Evolutionary conservation across 345 rosid species (phyloP).

Genomic region (Microcos paniculata): DNA sequence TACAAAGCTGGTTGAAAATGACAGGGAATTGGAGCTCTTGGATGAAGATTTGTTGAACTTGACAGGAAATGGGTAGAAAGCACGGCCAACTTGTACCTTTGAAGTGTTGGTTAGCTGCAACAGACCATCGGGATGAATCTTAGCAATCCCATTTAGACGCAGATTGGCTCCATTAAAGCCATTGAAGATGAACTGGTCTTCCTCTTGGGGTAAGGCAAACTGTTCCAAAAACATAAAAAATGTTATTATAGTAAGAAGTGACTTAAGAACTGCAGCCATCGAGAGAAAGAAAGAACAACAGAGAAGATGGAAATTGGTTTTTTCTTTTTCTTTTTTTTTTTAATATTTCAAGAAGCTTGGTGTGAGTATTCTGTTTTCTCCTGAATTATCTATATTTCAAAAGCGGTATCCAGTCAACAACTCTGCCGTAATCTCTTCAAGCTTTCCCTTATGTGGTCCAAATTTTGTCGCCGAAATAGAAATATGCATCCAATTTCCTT

Average conservation of each 20-base stretch:
- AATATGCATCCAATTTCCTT: background rate
- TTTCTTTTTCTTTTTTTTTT: background rate
- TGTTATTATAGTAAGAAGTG: slow-evolving; percentile 8
- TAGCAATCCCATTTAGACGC: slow-evolving; percentile 33
- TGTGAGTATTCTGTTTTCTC: background rate
- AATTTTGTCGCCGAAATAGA: background rate
- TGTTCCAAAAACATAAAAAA: slow-evolving; percentile 9
- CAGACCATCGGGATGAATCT: slow-evolving; percentile 45
- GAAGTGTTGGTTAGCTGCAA: slow-evolving; percentile 57
- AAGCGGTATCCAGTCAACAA: background rate
- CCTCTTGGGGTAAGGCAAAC: slow-evolving; percentile 24
- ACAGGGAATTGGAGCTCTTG: background rate
- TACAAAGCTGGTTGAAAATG: slow-evolving; percentile 43
- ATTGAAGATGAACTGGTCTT: slow-evolving; percentile 37
- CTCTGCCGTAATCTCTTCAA: background rate
- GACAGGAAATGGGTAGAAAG: slow-evolving; percentile 40
- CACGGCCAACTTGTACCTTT: slow-evolving; percentile 34
- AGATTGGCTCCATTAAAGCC: slow-evolving; percentile 43
- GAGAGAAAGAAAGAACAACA: background rate
- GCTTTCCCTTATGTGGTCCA: background rate
- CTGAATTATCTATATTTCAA: background rate
- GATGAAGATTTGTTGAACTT: slow-evolving; percentile 17
- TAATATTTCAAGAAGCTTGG: background rate
- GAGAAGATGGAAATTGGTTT: background rate
- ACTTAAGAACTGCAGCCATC: background rate